phyloP scores from a whole-genome alignment of 2,329 filamentous ascomycete species.

The Scorias spongiosa region DNA sequence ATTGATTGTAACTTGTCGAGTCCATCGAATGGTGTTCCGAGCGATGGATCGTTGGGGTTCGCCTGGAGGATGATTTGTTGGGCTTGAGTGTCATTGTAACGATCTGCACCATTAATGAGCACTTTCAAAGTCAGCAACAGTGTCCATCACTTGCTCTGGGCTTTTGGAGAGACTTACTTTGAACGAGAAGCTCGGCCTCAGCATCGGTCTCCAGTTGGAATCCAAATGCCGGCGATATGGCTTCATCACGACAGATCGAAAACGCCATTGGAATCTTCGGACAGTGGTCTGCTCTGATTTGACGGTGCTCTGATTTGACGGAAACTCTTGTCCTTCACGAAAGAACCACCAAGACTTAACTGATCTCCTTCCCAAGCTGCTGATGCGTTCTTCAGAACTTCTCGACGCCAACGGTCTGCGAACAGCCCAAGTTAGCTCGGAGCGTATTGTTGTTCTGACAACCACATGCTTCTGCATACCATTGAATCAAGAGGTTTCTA shows the following conservation, averaged over 20 bases:
- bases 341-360: background rate
- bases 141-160: too few species aligned
- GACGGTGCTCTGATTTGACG: background rate
- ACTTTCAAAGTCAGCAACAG: too few species aligned
- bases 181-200: background rate
- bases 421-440: background rate
- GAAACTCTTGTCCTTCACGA: background rate
- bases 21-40: background rate
- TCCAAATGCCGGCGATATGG: background rate
- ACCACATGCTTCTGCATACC: background rate
- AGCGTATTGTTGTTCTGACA: background rate
- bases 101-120: background rate
- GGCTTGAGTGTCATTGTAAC: background rate
- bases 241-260: background rate
- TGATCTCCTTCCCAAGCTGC: background rate
- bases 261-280: background rate
- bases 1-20: background rate
- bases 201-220: background rate
- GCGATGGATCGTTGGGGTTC: background rate
- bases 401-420: background rate
- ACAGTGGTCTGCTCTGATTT: background rate
- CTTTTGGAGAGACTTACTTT: background rate
- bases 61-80: background rate
- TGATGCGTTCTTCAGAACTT: background rate
- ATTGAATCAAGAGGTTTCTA: background rate